These are phyloP conservation scores for Claviceps sp. DNA, from an alignment of 2,329 filamentous ascomycete species.

Conservation along the genomic window DNA sequence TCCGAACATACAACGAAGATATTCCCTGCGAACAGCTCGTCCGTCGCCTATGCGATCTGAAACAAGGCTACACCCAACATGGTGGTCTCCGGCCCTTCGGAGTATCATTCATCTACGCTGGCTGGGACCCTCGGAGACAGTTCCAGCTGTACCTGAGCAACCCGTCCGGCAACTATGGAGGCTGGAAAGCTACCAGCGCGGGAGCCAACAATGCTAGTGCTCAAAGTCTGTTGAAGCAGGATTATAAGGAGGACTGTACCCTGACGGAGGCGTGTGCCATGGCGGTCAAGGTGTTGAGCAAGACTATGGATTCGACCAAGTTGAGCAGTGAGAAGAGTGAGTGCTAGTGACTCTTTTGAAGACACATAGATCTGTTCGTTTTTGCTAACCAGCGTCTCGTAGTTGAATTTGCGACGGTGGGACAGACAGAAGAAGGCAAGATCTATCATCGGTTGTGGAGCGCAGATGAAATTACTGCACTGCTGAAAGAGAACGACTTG, in stretches of 20 bases:
- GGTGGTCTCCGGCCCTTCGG: conserved; percentile 96
- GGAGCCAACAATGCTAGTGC: conserved; percentile 97
- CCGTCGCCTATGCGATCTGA: conserved; percentile 88
- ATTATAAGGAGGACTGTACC: conserved; percentile 97
- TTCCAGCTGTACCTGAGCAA: conserved; percentile 99
- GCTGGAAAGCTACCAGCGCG: conserved; percentile 97
- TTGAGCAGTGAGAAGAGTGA: conserved; percentile 97
- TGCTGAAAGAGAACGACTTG: conserved; percentile 90
- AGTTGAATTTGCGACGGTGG: conserved; percentile 98
- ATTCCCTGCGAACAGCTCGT: conserved; percentile 99
- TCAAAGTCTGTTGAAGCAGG: conserved; percentile 93
- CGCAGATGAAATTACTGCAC: conserved; percentile 85
- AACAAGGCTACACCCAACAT: conserved; percentile 98
- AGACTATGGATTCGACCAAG: conserved; percentile 99
- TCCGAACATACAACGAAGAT: conserved; percentile 98
- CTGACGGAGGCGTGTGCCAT: conserved; percentile 93
- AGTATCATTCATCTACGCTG: conserved; percentile 98
- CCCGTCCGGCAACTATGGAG: conserved; percentile 95
- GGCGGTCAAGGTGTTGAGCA: conserved; percentile 97
- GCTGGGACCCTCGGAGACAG: conserved; percentile 88
- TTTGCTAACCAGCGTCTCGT: conserved; percentile 10
- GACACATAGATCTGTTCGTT: neutral
- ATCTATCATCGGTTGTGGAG: conserved; percentile 98
- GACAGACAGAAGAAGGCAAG: conserved; percentile 86
- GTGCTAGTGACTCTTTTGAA: conserved; percentile 26